Base-by-base conservation (phyloP, 352 stramenopile species). In the Aphanomyces invadans region DNA sequence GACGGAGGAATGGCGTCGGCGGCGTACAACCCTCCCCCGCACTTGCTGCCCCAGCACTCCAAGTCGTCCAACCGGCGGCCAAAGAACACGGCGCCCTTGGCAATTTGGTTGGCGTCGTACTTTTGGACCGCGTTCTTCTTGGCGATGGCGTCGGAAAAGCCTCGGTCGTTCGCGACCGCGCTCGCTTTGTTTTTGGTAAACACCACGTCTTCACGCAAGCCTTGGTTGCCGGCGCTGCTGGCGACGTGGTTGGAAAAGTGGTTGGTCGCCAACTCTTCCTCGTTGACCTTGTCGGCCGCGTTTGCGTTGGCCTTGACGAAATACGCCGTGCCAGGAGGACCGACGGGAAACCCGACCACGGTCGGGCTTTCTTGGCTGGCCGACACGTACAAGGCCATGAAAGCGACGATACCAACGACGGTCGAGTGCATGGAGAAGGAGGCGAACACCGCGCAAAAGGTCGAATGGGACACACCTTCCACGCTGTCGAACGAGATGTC, bases 161-260 rank as follows among this genome's bases (percentile, higher is more conserved):
- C 54, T n/a, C 36, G 31, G 54, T 62, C 54, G 54, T 62, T 62
- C 29, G 54, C 54, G 25, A 44, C 54, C 11, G 28, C 19, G 32
- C 28, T 62, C 11, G 54, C 54, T 3, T 46, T 2, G 54, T 62
- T 46, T 7, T 44, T 62, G 29, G 25, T 31, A 10, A 62, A 23
- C 5, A 62, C 31, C 19, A 62, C 5, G 26, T 12, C n/a, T 44
- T 62, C 33, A 17, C 19, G 25, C 19, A 62, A 21, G 53, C 31
- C 53, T 21, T 25, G 11, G 29, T 62, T 62, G 54, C 54, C 54
- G 28, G 25, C 33, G 54, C 38, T 62, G 54, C 54, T 62, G 31
- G 45, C 54, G 54, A 44, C 29, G 36, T 62, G 54, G 54, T 62
- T 62, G 28, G 17, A 12, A 31, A 62, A 62, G 36, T 62, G 28